Base-by-base conservation (phyloP, 2,329 filamentous ascomycete genomes). In the Dactylellina cionopaga region DNA sequence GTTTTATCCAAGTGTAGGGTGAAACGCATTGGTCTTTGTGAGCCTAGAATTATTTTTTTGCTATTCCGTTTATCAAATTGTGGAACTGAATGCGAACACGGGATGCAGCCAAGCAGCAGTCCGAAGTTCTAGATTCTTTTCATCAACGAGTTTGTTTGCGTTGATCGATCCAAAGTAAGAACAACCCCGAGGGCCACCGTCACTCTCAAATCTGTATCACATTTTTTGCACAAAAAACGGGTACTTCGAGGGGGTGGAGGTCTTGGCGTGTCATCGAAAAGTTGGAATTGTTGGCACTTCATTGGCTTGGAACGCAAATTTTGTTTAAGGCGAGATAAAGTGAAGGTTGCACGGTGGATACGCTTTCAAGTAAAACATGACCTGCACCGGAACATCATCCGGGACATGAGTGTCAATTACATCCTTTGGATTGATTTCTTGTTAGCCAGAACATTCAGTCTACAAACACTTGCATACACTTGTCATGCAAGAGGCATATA, bases 1-100 rank as follows among this genome's bases (percentile, higher is more conserved):
- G 35, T 52, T 69, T 60, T 69, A 47, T 55, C 27, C 52, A 52
- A 47, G 35, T 47, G 24, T 31, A 63, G 62, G 51, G 66, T 71
- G 66, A 71, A 63, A 71, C 66, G 66, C 52, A 58, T 71, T 63
- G 58, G 37, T 43, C 58, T 17, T 41, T 72, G 68, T 59, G 59
- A 72, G 68, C 68, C 68, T 72, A 72, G 68, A 72, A 54, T 72
- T 59, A 65, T 72, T 15, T 64, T 55, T 55, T 55, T 27, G 11
- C 37, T 56, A 43, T 58, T 66, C 46, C 33, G 15, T 47, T 52
- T 43, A 66, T 58, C 65, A 54, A 71, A 59, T 51, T 72, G 59
- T 72, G 68, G 68, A 60, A 72, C 68, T 52, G 15, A 51, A 25
- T 65, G 44, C 59, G 58, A 64, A 65, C 68, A 65, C 68, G 68